These are phyloP conservation scores for Xylariaceae sp. DNA, from an alignment of 2,329 filamentous ascomycete species.

Conservation along the genomic window DNA sequence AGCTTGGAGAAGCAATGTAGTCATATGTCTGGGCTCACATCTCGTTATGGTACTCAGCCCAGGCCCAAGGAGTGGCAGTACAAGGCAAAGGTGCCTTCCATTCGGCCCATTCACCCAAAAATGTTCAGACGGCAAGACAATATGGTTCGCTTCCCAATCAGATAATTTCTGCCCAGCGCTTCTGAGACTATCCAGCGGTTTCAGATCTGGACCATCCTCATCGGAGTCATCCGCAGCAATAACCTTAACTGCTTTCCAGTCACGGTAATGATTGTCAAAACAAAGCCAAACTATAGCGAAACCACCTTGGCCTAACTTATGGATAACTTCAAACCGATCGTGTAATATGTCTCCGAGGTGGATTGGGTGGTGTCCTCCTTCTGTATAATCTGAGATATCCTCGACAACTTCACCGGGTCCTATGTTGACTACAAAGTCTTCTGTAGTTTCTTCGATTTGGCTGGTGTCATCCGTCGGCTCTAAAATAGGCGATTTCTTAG, in stretches of 20 bases:
- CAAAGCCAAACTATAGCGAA: slow-evolving; percentile 47
- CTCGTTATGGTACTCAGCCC: background rate
- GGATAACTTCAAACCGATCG: slow-evolving; percentile 40
- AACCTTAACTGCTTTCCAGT: slow-evolving; percentile 20
- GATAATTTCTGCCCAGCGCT: background rate
- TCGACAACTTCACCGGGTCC: background rate
- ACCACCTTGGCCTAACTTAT: slow-evolving; percentile 44
- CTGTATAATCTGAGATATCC: slow-evolving; percentile 24
- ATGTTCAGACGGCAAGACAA: background rate
- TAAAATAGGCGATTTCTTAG: too few relatives aligned
- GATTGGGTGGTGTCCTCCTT: slow-evolving; percentile 42
- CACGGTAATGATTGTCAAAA: background rate
- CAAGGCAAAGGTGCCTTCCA: background rate
- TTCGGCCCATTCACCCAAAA: background rate
- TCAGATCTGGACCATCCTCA: slow-evolving; percentile 4
- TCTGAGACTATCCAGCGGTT: slow-evolving; percentile 2
- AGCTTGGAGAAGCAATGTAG: background rate
- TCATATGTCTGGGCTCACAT: background rate
- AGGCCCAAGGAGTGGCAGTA: background rate
- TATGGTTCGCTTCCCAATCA: background rate
- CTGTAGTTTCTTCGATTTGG: too few relatives aligned
- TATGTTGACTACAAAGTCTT: too few relatives aligned
- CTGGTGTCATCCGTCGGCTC: too few relatives aligned
- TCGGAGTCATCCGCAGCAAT: slow-evolving; percentile 8
- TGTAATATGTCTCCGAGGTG: slow-evolving; percentile 42